Conservation (phyloP, 345 rosid species). For the Laguncularia racemosa region DNA sequence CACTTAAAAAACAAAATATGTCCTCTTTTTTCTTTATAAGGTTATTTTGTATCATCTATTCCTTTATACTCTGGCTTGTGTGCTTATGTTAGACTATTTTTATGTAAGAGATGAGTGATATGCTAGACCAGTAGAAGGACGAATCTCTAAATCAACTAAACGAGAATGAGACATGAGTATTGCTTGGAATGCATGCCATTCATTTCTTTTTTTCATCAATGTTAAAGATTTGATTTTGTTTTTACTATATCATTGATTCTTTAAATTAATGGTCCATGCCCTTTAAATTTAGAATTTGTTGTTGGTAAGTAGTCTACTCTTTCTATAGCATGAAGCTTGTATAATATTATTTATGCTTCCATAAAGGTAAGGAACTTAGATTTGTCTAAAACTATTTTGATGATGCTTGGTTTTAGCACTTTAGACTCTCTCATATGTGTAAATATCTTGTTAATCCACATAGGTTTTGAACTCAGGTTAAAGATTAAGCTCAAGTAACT, state of each 20-base stretch:
- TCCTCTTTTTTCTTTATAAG: too few species aligned
- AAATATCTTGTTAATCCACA: not conserved
- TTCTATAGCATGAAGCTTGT: too few species aligned
- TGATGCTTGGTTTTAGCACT: too few species aligned
- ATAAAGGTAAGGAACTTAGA: too few species aligned
- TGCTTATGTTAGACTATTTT: not conserved
- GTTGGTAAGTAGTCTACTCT: too few species aligned
- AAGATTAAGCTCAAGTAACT: constrained; percentile 75
- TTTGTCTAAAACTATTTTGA: too few species aligned
- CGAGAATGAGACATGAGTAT: constrained; percentile 88
- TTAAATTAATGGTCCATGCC: not conserved
- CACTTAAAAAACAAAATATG: too few species aligned
- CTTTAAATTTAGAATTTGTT: too few species aligned
- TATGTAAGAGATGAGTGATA: constrained; percentile 71
- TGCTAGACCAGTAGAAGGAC: constrained; percentile 84
- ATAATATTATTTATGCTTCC: too few species aligned
- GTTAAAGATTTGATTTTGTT: not conserved
- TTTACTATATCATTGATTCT: not conserved
- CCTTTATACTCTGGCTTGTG: not conserved
- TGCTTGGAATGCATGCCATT: too few species aligned
- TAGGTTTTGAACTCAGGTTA: constrained; percentile 44
- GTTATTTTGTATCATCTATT: not conserved
- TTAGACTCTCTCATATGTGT: too few species aligned
- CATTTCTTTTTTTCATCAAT: not conserved
- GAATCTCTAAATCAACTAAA: constrained; percentile 74